A percentile compares a stretch with the other conserved stretches of the same genome.
phyloP scores from a whole-genome alignment of 75 land plant genomes.

The Picea sitchensis region DNA sequence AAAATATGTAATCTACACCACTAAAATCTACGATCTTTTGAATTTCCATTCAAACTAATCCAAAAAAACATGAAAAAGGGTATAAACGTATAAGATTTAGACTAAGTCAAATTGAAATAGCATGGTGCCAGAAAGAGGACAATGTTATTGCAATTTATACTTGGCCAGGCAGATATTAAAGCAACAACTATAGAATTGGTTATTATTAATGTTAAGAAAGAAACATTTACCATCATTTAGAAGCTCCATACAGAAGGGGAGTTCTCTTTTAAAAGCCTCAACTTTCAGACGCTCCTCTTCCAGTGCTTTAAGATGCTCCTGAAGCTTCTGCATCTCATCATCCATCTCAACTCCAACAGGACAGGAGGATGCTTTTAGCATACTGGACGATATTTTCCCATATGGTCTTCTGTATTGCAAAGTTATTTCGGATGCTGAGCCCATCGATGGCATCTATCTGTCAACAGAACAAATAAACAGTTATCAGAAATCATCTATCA shows the following conservation, averaged over 20 bases:
- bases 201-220: not conserved
- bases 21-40: too few species aligned
- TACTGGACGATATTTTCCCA: not conserved
- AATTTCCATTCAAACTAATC: too few species aligned
- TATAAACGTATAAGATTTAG: too few species aligned
- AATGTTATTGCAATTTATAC: too few species aligned
- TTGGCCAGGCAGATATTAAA: too few species aligned
- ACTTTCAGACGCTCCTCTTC: conserved; percentile 81
- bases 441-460: not conserved
- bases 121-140: too few species aligned
- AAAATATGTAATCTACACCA: too few species aligned
- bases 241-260: conserved; percentile 83
- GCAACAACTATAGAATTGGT: too few species aligned
- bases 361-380: not conserved
- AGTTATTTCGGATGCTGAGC: not conserved
- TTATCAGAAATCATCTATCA: not conserved
- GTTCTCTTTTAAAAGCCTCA: conserved; percentile 82
- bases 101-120: too few species aligned
- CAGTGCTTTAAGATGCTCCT: conserved; percentile 44
- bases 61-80: too few species aligned
- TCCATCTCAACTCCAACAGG: not conserved
- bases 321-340: conserved; percentile 22
- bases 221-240: conserved; percentile 59
- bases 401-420: not conserved
- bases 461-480: not conserved